Evolutionary conservation across 164 flowering plant species (phyloP).

Genomic region (Berberis thunbergii): DNA sequence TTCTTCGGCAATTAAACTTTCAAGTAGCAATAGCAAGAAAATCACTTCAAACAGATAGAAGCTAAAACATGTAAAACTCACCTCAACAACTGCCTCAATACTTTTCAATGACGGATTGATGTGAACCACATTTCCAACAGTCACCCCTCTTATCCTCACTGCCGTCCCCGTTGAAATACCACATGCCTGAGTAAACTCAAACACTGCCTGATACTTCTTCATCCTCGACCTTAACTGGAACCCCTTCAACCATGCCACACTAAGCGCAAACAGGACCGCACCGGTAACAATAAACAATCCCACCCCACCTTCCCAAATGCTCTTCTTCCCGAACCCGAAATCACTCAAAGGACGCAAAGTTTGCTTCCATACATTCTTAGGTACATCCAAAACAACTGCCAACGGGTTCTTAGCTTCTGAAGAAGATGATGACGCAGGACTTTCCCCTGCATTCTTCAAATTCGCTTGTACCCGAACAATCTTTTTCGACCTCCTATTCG

Average conservation of each 20-base stretch:
- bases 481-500: conserved; percentile 17
- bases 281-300: conserved; percentile 85
- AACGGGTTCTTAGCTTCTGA: conserved; percentile 38
- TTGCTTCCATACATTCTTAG: conserved; percentile 57
- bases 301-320: conserved; percentile 98
- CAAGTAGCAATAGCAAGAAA: background rate
- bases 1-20: background rate
- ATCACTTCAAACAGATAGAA: background rate
- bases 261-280: conserved; percentile 59
- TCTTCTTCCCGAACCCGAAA: conserved; percentile 85
- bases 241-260: conserved; percentile 77
- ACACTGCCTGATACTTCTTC: conserved; percentile 68
- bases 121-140: conserved; percentile 75
- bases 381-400: conserved; percentile 47
- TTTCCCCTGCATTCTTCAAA: conserved; percentile 32
- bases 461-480: conserved; percentile 28
- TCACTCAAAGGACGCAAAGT: conserved; percentile 77
- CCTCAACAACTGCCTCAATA: conserved; percentile 90
- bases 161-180: conserved; percentile 82
- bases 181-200: conserved; percentile 83
- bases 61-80: conserved; percentile 15
- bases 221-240: conserved; percentile 64
- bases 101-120: conserved; percentile 74
- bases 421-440: conserved; percentile 26
- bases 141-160: conserved; percentile 93